Conservation (phyloP, 2,329 filamentous ascomycete genomes). For the Fusarium sp. region DNA sequence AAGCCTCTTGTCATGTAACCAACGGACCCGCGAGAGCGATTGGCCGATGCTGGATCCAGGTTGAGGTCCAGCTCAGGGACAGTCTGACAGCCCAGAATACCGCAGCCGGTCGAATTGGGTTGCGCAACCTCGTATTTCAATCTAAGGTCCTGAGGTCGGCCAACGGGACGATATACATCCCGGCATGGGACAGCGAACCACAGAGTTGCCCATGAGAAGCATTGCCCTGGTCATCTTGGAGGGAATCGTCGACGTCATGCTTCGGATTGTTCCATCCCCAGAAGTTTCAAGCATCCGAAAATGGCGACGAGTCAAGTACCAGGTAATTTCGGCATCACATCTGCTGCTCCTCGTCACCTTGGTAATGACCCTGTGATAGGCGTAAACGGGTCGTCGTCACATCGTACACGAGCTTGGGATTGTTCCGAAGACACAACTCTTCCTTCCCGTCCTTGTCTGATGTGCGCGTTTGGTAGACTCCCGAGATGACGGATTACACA, state of each 20-base stretch:
- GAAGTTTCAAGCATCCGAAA: neutral
- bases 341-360: neutral
- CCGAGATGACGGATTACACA: slow-evolving; percentile 27
- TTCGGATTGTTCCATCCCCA: neutral
- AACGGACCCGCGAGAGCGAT: slow-evolving; percentile 8
- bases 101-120: slow-evolving; percentile 10
- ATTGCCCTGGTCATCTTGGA: slow-evolving; percentile 3
- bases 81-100: slow-evolving; percentile 10
- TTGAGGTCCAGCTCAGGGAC: neutral
- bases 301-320: slow-evolving; percentile 1
- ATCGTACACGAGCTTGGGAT: slow-evolving; percentile 26
- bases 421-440: slow-evolving; percentile 16
- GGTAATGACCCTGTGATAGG: neutral
- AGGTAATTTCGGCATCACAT: neutral
- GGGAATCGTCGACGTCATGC: slow-evolving; percentile 21
- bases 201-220: slow-evolving; percentile 4
- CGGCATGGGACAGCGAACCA: slow-evolving; percentile 5
- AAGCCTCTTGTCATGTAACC: slow-evolving; percentile 14
- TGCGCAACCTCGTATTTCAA: slow-evolving; percentile 34
- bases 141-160: neutral
- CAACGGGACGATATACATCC: slow-evolving; percentile 13
- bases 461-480: slow-evolving; percentile 8
- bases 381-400: neutral
- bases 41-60: slow-evolving; percentile 15
- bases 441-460: neutral